Evolutionary conservation across 108 stramenopile genomes (phyloP), one percentile per base, ranked within the genome.

Genomic region (Fragilaria crotonensis): DNA sequence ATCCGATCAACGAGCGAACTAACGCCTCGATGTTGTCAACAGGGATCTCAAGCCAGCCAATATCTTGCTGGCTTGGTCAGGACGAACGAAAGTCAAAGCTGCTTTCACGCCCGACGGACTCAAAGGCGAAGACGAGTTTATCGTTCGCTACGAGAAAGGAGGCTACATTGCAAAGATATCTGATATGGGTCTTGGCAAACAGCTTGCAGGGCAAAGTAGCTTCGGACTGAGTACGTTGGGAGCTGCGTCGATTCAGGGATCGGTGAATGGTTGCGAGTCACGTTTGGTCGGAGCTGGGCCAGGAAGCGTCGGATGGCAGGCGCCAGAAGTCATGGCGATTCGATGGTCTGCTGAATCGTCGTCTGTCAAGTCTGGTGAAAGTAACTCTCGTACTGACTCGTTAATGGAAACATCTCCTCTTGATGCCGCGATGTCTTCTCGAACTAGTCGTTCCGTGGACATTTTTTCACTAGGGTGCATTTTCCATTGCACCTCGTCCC

Each of bases 161-260:
- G 58, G 65, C 9, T 96, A 94, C 52, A 75, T 93, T 5, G 88
- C 90, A 14, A 96, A 96, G 51, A 96, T 98, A 52, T 86, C 84
- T 33, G 97, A 98, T 54, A 98, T 98, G 97, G 97, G 97, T 0
- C 73, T 98, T 1, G 95, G 95, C 17, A 97, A 96, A 64, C 96
- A 95, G 60, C 68, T 96, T 9, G 70, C 74, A 11, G 87, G 87
- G n/a, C 90, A 89, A 54, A 87, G 81, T 53, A 95, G 94, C 64
- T 88, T 89, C 60, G 94, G 94, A 52, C 75, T 79, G 44, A 89
- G 89, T 53, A 73, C 87, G 17, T 55, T 84, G 52, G 88, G 76
- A 20, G 83, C 73, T 26, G 70, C 76, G 22, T 87, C 90, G 18
- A 67, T 69, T 41, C 62, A 59, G 56, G 78, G 64, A 19, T 69